Evolutionary conservation across 805 yeast genomes (phyloP).

Genomic region (Candida oleophila): DNA sequence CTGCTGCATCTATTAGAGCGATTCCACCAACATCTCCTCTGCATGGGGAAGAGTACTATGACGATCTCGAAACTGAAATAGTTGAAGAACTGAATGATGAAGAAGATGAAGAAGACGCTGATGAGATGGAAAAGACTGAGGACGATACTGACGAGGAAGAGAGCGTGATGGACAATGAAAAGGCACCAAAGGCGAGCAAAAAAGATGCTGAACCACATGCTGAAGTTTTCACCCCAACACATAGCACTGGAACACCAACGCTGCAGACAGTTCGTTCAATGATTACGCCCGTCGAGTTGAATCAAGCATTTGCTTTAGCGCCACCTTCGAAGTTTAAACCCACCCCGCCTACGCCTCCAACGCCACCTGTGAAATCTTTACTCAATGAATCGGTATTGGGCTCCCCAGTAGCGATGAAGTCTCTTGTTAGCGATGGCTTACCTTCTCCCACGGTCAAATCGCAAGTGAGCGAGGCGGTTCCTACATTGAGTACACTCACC

Average conservation of each 20-base stretch:
- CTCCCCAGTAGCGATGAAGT: slow-evolving; percentile 1
- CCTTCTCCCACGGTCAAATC: slow-evolving; percentile 3
- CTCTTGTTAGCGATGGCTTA: not conserved
- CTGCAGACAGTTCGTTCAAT: not conserved
- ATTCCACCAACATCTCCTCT: not conserved
- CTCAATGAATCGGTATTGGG: not conserved
- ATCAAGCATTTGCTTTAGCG: not conserved
- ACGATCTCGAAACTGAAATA: not conserved
- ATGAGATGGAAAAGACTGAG: not conserved
- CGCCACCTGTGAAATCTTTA: not conserved
- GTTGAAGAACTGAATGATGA: not conserved
- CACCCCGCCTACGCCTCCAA: slow-evolving; percentile 1
- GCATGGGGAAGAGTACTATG: not conserved
- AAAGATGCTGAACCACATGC: not conserved
- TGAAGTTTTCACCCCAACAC: not conserved
- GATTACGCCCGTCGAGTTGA: not conserved
- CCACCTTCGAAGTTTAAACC: slow-evolving; percentile 2
- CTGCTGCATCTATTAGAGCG: not conserved
- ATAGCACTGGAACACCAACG: too few species aligned
- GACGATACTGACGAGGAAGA: not conserved
- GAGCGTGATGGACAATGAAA: not conserved
- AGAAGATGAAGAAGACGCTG: not conserved
- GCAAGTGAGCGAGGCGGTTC: not conserved
- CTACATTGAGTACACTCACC: not conserved
- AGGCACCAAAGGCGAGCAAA: too few species aligned